Evolutionary conservation across 108 stramenopile genomes (phyloP), one percentile per base, ranked within the genome.

Genomic region (Mediolabrus comicus): DNA sequence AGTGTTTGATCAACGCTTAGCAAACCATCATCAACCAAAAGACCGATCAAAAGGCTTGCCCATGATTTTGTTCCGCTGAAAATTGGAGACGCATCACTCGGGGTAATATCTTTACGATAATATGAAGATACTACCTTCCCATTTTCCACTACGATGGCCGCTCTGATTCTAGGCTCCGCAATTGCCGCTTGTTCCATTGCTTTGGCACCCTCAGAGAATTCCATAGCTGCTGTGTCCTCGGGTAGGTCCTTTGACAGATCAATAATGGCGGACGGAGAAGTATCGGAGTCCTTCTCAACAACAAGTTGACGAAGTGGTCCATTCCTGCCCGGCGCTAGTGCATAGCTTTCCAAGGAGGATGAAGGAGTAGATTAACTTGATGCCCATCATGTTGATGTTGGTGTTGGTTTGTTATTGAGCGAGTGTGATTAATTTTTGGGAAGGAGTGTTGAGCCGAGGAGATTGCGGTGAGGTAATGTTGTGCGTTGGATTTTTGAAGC

Each of bases 1-100:
- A 70, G 59, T 6, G 69, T 70, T 46, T 38, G 22, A 33, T 62
- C 12, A 10, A 70, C 38, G 14, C 60, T 62, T 10, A 70, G 30
- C 34, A 22, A 22, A 1, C 41, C 69, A 10, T 62, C 60, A 1
- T 70, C 38, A 2, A 70, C 54, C 61, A 70, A n/a, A 38, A 70
- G 26, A 14, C 69, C 69, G 0, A 70, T n/a, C 2, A 70, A 7
- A 2, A 65, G 27, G 0, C 24, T 26, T 10, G 14, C 14, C n/a
- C 12, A 65, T 9, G 25, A 27, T 51, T 65, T 65, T 4, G 64
- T 65, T 43, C 55, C 19, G 16, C 53, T 56, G 4, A 3, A 54
- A 4, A 65, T 27, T 0, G 7, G 0, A 56, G 14, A 57, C 2
- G 41, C 6, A 30, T 29, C 64, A 8, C 12, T 28, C 2, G 53